phyloP scores from a whole-genome alignment of 176 grass and related monocot species.

The Eragrostis curvula region DNA sequence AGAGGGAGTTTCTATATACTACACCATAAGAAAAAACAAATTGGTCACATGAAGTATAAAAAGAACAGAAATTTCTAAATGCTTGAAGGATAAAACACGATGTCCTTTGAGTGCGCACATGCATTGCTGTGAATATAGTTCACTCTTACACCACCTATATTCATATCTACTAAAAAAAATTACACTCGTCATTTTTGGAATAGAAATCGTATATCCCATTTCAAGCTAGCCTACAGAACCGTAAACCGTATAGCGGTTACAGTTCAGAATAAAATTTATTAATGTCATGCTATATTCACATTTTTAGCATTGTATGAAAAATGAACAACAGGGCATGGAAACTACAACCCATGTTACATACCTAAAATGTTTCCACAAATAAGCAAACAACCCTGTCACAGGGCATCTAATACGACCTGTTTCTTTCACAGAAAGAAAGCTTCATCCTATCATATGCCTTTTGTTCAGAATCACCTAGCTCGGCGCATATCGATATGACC shows the following conservation, averaged over 20 bases:
- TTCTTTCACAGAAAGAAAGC: constrained; percentile 20
- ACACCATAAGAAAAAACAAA: not conserved
- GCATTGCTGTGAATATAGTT: not conserved
- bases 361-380: not conserved
- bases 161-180: not conserved
- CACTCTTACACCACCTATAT: not conserved
- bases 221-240: not conserved
- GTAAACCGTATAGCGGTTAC: not conserved
- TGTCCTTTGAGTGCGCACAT: not conserved
- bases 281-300: not conserved
- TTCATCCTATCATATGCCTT: not conserved
- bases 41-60: not conserved
- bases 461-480: constrained; percentile 4
- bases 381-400: not conserved
- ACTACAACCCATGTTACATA: not conserved
- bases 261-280: not conserved
- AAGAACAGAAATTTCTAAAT: constrained; percentile 1
- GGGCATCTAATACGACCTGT: not conserved
- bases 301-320: constrained; percentile 3
- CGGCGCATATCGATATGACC: not conserved
- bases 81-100: not conserved
- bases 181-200: not conserved
- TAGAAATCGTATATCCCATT: not conserved
- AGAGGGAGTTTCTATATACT: not conserved
- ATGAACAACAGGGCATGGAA: not conserved